Evolutionary conservation across 169 alveolate species (phyloP), one percentile per base, ranked within the genome.

Genomic region (Eimeria nieschulzi): DNA sequence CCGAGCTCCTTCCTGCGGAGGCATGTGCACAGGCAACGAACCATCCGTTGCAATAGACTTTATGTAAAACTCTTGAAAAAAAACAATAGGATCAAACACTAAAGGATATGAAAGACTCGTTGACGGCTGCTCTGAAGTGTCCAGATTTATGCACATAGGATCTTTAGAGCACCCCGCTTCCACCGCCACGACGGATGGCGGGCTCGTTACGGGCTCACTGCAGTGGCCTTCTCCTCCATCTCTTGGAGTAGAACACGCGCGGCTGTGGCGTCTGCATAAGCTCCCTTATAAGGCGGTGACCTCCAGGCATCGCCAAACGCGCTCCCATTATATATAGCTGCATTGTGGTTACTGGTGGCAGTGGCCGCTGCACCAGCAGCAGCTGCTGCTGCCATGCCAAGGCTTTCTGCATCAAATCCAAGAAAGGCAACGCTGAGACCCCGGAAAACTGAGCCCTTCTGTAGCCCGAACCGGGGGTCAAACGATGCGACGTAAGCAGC

Each of bases 1-100:
- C 19, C 88, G 76, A 19, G 88, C 88, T 26, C 76, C 88, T 9
- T 63, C 88, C 88, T 82, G 88, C 59, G 63, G 25, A 21, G 54
- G 33, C 72, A 79, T 56, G 0, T 55, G 17, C 87, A 55, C 68
- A 55, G 21, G 53, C 13, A 33, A 33, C 46, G 46, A 33, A 33
- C 46, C 46, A 33, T 33, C 46, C 46, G 46, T 33, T 33, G 46
- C 46, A 1, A 33, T 33, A 33, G 46, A 33, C 46, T 33, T 1
- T 33, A 33, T 33, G 46, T 33, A 33, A 33, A 33, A 33, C 46
- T 33, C 46, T 33, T 33, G 19, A 23, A n/a, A 70, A 10, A 70
- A 15, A 70, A 10, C 15, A 12, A 70, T 21, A 70, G 26, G 19
- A 13, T 2, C 79, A 70, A 13, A 70, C 19, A n/a, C 79, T 1